Evolutionary conservation across 2,329 filamentous ascomycete genomes (phyloP), one percentile per base, ranked within the genome.

Genomic region (Gremmenia infestans): DNA sequence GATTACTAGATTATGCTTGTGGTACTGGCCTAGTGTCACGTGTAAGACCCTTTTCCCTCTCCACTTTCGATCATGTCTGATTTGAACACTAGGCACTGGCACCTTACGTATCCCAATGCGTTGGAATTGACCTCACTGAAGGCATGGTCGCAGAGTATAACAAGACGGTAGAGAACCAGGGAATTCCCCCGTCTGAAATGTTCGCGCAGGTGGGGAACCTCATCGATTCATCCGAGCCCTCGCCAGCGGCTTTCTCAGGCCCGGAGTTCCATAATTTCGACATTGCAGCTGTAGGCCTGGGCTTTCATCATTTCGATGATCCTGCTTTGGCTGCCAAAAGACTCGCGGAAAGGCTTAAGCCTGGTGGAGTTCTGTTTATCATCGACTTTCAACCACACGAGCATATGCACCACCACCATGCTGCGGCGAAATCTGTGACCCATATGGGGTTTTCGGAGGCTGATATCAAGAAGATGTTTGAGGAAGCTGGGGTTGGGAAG

Each of bases 1-100:
- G 79, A 47, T 71, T 90, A 19, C 74, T 91, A 2, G 88, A 92
- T 68, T 92, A 91, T 70, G 88, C 88, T 15, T 91, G 88, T 67
- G 88, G 88, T 8, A 85, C 86, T 5, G 87, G 87, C 2, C 71
- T 82, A 53, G 75, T 89, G 60, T 86, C 86, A 12, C 77, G 80
- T 69, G 85, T 87, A 67, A 67, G 77, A 72, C 8, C 15, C 53
- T 40, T 35, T 40, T 52, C 50, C 39, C 37, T 32, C 22, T 46
- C 50, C 15, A 40, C 23, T n/a, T 40, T 49, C 52, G 25, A n/a
- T 15, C 25, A 23, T 15, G 15, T 37, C 22, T 28, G 14, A 37
- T 19, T 32, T 35, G 22, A 5, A 32, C 39, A 11, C 17, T 51
- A 86, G 81, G 76, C 81, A 14, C 75, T 88, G 14, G 80, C 78